Base-by-base conservation (phyloP, 1,284 basidiomycete genomes). In the Leucoagaricus sp. region DNA sequence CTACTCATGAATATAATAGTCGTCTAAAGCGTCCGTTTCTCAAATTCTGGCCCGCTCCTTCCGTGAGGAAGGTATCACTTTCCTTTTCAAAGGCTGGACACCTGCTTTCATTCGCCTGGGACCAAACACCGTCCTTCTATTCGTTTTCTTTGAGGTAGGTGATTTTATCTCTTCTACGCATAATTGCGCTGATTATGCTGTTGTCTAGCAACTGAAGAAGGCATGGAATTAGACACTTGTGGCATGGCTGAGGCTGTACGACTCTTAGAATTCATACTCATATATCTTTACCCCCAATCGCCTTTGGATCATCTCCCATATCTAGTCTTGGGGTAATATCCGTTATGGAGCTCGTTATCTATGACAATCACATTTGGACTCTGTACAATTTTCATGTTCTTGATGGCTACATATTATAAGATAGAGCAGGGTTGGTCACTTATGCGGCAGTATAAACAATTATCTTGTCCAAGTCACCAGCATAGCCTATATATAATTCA, bases 11-110 rank as follows among this genome's bases (percentile, higher is more conserved):
- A 17, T 13, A 26, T 42, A 45, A n/a, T n/a, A 86, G 83, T 78
- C 84, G 13, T 77, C 75, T 44, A 74, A 79, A 13, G 67, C 73
- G 2, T 74, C 71, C 15, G 74, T 83, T 3, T 41, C 82, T 21
- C 75, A 82, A 52, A 75, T 90, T 33, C 69, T 91, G 17, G 73
- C 70, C 28, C 74, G 70, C 33, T 88, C 88, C 1, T 70, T 91
- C 41, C 78, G 78, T 34, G 76, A 85, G 61, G 94, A 96, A 76
- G 94, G 94, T 0, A 79, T 86, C 1, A 76, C 79, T 60, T 94
- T 94, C 72, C 79, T 96, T 60, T 94, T 96, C 76, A 94, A 93
- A 68, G 90, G 94, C 33, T 92, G 92, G 92, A 89, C 89, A 13
- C 91, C 91, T 7, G 88, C 91, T 5, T 94, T 93, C 75, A 85